Conservation (phyloP, 768 basidiomycete species). For the Mycena latifolia region DNA sequence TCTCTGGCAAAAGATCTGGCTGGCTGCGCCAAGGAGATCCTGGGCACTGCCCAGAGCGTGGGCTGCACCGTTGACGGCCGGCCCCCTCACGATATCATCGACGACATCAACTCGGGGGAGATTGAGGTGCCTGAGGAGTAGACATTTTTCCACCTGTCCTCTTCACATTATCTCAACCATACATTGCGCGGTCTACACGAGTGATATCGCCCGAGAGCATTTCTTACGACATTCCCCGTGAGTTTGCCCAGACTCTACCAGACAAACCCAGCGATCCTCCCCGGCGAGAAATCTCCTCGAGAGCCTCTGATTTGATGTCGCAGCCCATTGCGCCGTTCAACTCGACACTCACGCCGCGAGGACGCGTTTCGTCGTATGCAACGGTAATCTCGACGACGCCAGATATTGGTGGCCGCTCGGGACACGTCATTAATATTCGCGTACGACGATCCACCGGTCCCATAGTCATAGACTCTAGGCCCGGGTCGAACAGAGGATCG, state of each 20-base stretch:
- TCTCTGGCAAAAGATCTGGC: conserved; percentile 93
- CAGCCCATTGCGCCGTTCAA: conserved; percentile 69
- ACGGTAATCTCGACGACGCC: conserved; percentile 77
- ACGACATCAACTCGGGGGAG: conserved; percentile 86
- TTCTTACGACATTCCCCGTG: conserved; percentile 40
- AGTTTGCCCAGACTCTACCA: conserved; percentile 73
- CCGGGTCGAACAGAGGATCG: conserved; percentile 58
- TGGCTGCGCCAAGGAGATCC: conserved; percentile 95
- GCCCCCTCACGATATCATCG: conserved; percentile 94
- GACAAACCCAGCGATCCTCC: conserved; percentile 79
- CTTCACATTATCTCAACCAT: conserved; percentile 35
- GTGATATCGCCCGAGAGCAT: no score
- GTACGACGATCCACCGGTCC: conserved; percentile 56
- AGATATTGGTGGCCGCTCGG: conserved; percentile 72
- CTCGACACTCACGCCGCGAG: conserved; percentile 69
- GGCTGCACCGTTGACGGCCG: conserved; percentile 97
- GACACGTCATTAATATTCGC: conserved; percentile 74
- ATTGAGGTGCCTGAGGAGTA: conserved; percentile 91
- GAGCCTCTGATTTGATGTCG: conserved; percentile 62
- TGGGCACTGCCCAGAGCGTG: conserved; percentile 96
- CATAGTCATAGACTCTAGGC: conserved; percentile 52
- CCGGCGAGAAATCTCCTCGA: conserved; percentile 80
- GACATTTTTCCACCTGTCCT: conserved; percentile 47
- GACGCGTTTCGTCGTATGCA: conserved; percentile 66
- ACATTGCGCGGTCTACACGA: conserved; percentile 23